Evolutionary conservation across 805 yeast genomes (phyloP).

Genomic region (Lipomyces spencermartinsiae): DNA sequence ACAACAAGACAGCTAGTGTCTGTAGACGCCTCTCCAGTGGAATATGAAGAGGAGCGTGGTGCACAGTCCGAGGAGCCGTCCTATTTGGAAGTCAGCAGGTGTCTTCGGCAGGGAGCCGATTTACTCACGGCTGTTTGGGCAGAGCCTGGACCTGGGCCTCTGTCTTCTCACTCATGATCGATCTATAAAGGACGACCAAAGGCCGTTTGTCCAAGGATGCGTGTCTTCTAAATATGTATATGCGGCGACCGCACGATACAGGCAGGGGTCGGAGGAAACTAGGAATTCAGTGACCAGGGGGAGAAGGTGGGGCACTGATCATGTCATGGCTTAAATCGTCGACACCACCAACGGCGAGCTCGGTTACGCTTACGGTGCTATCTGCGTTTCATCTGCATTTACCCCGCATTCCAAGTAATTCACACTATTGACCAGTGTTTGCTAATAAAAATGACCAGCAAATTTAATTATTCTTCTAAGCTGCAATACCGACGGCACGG

Average conservation of each 20-base stretch:
- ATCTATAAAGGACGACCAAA: background rate
- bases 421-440: no score
- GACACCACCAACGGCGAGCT: background rate
- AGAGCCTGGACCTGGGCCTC: background rate
- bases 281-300: background rate
- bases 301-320: background rate
- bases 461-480: background rate
- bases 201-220: background rate
- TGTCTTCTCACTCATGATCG: background rate
- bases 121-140: background rate
- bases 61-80: constrained; percentile 19
- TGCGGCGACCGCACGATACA: background rate
- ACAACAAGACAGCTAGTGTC: constrained; percentile 67
- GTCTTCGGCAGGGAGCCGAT: background rate
- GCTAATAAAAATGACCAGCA: background rate
- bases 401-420: background rate
- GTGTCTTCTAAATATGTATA: background rate
- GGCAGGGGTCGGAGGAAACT: background rate
- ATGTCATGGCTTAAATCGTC: background rate
- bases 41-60: constrained; percentile 59
- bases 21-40: constrained; percentile 66
- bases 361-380: background rate
- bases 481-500: background rate
- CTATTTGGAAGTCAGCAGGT: background rate
- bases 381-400: background rate